Evolutionary conservation across 495 filamentous ascomycete genomes (phyloP).

Genomic region (Trichocladium antarcticum): DNA sequence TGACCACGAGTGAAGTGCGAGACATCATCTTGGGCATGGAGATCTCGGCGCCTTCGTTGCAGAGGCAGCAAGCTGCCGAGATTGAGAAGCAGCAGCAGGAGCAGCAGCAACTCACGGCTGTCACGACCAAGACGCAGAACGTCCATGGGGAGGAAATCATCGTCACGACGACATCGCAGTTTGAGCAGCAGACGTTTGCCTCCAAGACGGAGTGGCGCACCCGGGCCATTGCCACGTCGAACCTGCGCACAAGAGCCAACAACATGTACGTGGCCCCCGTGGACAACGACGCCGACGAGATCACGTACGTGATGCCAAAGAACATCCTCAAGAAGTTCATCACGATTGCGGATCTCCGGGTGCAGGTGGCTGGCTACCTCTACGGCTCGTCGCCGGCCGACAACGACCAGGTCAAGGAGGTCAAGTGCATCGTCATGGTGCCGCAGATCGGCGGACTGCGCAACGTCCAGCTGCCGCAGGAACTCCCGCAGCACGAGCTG

Average conservation of each 20-base stretch:
- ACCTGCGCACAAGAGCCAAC: conserved; percentile 87
- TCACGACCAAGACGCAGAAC: conserved; percentile 97
- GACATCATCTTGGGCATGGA: conserved; percentile 99
- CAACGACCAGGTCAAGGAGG: conserved; percentile 94
- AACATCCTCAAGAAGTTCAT: conserved; percentile 99
- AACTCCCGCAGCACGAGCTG: conserved; percentile 86
- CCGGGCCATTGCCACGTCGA: conserved; percentile 89
- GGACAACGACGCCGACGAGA: conserved; percentile 69
- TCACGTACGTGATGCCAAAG: conserved; percentile 97
- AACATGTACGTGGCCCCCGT: conserved; percentile 98
- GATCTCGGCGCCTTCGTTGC: conserved; percentile 95
- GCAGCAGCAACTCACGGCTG: conserved; percentile 89
- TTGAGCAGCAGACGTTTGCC: conserved; percentile 92
- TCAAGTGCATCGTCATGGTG: conserved; percentile 91
- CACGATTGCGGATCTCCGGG: conserved; percentile 90
- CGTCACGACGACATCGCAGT: conserved; percentile 93
- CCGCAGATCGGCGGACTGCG: conserved; percentile 92
- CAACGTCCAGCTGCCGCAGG: conserved; percentile 82
- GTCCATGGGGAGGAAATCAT: conserved; percentile 96
- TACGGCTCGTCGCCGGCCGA: conserved; percentile 90
- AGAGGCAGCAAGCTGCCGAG: conserved; percentile 96
- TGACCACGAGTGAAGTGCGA: conserved; percentile 92
- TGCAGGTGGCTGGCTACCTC: conserved; percentile 91
- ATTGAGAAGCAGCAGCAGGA: conserved; percentile 99
- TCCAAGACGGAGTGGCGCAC: conserved; percentile 99